phyloP scores from a whole-genome alignment of 1,139 yeast species.

The Torulaspora globosa region DNA sequence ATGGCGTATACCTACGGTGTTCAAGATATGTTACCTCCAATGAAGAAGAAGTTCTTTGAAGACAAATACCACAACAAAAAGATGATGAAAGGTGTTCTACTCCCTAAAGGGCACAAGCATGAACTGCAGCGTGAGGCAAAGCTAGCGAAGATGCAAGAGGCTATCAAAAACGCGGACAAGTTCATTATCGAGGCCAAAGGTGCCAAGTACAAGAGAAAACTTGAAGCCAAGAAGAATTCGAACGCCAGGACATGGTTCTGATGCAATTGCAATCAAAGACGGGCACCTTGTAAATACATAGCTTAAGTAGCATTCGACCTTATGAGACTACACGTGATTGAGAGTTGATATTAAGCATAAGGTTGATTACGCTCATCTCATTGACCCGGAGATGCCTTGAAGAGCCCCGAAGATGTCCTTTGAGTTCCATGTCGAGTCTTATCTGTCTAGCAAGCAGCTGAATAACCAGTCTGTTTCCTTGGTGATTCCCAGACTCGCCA shows the following conservation, averaged over 20 bases:
- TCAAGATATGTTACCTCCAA: slow-evolving; percentile 70
- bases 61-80: slow-evolving; percentile 70
- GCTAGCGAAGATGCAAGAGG: slow-evolving; percentile 58
- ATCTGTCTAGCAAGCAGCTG: slow-evolving; percentile 30
- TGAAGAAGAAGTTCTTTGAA: slow-evolving; percentile 67
- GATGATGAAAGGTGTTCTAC: slow-evolving; percentile 71
- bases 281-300: slow-evolving; percentile 13
- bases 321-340: slow-evolving; percentile 6
- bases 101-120: slow-evolving; percentile 78
- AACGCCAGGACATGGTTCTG: slow-evolving; percentile 49
- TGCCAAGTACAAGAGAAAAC: slow-evolving; percentile 51
- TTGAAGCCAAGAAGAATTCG: slow-evolving; percentile 46
- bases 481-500: slow-evolving; percentile 33
- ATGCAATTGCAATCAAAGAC: background rate
- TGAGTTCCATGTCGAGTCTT: slow-evolving; percentile 33
- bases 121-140: slow-evolving; percentile 66
- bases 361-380: background rate
- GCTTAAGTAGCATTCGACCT: slow-evolving; percentile 1
- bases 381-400: background rate
- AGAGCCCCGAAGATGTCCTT: slow-evolving; percentile 23
- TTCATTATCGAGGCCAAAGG: slow-evolving; percentile 65
- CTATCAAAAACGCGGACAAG: slow-evolving; percentile 69
- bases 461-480: slow-evolving; percentile 37
- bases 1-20: slow-evolving; percentile 79
- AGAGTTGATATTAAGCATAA: background rate